These are phyloP conservation scores for Venturia asperata DNA, from an alignment of 2,329 filamentous ascomycete genomes.

Conservation along the genomic window DNA sequence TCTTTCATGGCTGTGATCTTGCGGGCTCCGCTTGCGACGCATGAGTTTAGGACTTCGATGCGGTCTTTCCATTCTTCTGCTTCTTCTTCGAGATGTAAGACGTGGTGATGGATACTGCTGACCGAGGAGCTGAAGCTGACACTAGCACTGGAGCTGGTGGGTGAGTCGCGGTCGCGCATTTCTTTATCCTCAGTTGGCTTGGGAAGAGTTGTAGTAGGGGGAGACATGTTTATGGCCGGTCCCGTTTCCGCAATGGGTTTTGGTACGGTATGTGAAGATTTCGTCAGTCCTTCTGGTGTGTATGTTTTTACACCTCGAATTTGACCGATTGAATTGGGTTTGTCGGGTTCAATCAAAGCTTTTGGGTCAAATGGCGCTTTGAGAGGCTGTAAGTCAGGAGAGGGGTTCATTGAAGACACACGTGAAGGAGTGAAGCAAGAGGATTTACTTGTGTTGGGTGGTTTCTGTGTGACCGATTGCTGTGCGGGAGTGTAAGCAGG, in stretches of 20 bases:
- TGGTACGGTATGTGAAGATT: neutral
- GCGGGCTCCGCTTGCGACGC: neutral
- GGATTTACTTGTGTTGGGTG: neutral
- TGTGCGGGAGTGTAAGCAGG: neutral
- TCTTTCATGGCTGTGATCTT: neutral
- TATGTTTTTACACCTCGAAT: too few species aligned
- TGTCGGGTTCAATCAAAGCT: neutral
- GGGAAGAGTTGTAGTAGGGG: neutral
- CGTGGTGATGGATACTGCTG: neutral
- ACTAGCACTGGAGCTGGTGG: neutral
- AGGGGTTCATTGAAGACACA: neutral
- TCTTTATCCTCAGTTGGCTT: neutral
- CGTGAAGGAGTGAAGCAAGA: neutral
- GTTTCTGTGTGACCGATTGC: neutral
- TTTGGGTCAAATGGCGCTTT: neutral
- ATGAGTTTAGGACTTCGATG: neutral
- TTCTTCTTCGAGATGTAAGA: slow-evolving; percentile 6
- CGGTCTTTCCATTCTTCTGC: slow-evolving; percentile 8
- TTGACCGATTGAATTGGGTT: neutral
- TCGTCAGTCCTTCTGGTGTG: too few species aligned
- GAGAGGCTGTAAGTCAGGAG: neutral
- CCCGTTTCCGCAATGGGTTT: neutral
- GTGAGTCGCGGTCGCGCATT: neutral
- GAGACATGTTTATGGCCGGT: neutral
- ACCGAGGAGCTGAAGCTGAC: neutral